These are phyloP conservation scores for Cadophora luteo-olivacea DNA, from an alignment of 2,329 filamentous ascomycete species.

Conservation along the genomic window DNA sequence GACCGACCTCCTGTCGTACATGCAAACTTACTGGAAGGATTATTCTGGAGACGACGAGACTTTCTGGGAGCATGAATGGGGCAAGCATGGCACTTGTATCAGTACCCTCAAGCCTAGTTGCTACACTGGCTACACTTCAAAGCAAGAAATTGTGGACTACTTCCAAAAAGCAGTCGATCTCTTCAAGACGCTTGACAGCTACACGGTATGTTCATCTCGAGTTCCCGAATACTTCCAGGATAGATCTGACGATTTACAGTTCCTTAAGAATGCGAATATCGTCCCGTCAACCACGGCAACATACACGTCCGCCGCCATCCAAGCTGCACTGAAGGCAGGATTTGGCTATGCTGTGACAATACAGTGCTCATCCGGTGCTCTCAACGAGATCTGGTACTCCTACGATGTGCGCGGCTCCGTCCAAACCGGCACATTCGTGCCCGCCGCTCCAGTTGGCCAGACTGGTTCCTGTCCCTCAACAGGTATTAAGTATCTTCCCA, in stretches of 20 bases:
- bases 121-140: slow-evolving; percentile 64
- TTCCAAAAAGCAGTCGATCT: slow-evolving; percentile 70
- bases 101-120: slow-evolving; percentile 71
- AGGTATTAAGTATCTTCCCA: slow-evolving; percentile 63
- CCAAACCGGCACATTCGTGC: slow-evolving; percentile 56
- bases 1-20: slow-evolving; percentile 65
- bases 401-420: slow-evolving; percentile 59
- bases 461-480: slow-evolving; percentile 58
- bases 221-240: too few relatives aligned
- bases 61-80: slow-evolving; percentile 79
- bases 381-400: slow-evolving; percentile 60
- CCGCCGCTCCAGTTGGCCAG: slow-evolving; percentile 38
- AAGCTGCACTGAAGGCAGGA: slow-evolving; percentile 50
- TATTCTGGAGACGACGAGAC: slow-evolving; percentile 47
- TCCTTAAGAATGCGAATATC: slow-evolving; percentile 67
- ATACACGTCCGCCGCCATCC: slow-evolving; percentile 53
- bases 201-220: slow-evolving; percentile 51
- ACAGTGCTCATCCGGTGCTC: slow-evolving; percentile 51
- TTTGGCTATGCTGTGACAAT: slow-evolving; percentile 55
- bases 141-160: slow-evolving; percentile 72
- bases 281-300: slow-evolving; percentile 51
- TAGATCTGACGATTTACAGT: slow-evolving; percentile 61
- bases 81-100: slow-evolving; percentile 76
- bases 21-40: slow-evolving; percentile 68
- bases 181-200: slow-evolving; percentile 72